These are phyloP conservation scores for Paramecium primaurelia DNA, from an alignment of 73 alveolate species.

Conservation along the genomic window DNA sequence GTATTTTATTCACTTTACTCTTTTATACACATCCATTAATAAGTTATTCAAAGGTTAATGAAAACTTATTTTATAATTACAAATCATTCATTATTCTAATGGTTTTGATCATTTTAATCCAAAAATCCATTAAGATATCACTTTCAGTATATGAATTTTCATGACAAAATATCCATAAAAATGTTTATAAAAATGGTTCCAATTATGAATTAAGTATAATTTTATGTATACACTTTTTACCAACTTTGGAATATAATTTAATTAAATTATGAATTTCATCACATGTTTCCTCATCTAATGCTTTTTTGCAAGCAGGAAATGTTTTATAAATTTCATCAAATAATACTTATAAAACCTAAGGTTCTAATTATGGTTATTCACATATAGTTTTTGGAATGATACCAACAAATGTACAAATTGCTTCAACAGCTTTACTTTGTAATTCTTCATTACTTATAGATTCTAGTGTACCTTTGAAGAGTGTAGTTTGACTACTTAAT, in stretches of 20 bases:
- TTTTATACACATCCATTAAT: background rate
- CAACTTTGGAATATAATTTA: background rate
- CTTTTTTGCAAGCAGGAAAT: background rate
- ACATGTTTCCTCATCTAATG: background rate
- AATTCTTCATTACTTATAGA: background rate
- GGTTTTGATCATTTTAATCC: slow-evolving; percentile 23
- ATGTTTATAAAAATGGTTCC: background rate
- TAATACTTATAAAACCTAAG: background rate
- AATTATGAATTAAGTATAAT: background rate
- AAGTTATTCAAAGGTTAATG: background rate
- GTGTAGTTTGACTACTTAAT: background rate
- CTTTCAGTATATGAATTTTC: background rate
- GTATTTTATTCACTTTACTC: background rate
- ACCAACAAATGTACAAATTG: background rate
- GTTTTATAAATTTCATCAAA: background rate
- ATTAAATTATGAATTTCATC: background rate
- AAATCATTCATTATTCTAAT: background rate
- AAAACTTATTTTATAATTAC: background rate
- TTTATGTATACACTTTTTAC: background rate
- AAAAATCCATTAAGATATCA: background rate
- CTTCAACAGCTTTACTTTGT: slow-evolving; percentile 19
- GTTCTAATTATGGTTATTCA: background rate
- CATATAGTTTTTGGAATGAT: background rate
- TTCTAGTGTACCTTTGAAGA: background rate
- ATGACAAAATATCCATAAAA: background rate